phyloP scores from a whole-genome alignment of 352 stramenopile species.

The Peronospora farinosa region DNA sequence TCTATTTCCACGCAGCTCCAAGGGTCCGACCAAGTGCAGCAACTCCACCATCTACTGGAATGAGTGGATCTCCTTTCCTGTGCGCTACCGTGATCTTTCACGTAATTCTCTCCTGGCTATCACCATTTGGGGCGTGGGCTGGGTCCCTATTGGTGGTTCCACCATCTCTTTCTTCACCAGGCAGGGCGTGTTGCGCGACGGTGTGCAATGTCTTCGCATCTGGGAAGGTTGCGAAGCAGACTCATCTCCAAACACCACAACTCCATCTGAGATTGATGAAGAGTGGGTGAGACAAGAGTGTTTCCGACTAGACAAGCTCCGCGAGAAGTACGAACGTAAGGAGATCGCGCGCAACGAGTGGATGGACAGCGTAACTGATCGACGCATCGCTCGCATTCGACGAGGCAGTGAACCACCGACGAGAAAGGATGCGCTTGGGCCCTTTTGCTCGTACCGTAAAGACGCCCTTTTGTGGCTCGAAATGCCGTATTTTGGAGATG shows the following conservation, averaged over 20 bases:
- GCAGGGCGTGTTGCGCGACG: conserved; percentile 77
- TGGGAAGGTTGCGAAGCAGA: conserved; percentile 68
- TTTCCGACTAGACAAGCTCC: conserved; percentile 81
- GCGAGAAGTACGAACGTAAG: conserved; percentile 86
- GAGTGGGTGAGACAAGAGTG: conserved; percentile 69
- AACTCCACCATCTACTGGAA: conserved; percentile 86
- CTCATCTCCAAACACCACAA: conserved; percentile 51
- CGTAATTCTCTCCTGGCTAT: conserved; percentile 79
- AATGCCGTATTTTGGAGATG: conserved; percentile 88
- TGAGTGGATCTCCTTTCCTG: conserved; percentile 82
- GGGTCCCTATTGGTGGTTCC: conserved; percentile 75
- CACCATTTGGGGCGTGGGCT: conserved; percentile 80
- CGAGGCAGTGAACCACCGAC: conserved; percentile 69
- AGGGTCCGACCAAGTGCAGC: conserved; percentile 78
- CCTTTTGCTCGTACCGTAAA: conserved; percentile 77
- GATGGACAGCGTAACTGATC: conserved; percentile 88
- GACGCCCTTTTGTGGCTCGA: conserved; percentile 83
- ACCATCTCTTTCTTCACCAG: conserved; percentile 86
- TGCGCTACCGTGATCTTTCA: conserved; percentile 83
- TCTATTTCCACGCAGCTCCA: conserved; percentile 37
- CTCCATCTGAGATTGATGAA: conserved; percentile 66
- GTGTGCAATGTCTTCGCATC: conserved; percentile 83
- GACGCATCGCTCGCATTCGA: conserved; percentile 78
- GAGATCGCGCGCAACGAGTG: conserved; percentile 84
- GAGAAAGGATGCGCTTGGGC: conserved; percentile 56